Conservation (phyloP, 495 filamentous ascomycete species). For the Trypethelium eluteriae region DNA sequence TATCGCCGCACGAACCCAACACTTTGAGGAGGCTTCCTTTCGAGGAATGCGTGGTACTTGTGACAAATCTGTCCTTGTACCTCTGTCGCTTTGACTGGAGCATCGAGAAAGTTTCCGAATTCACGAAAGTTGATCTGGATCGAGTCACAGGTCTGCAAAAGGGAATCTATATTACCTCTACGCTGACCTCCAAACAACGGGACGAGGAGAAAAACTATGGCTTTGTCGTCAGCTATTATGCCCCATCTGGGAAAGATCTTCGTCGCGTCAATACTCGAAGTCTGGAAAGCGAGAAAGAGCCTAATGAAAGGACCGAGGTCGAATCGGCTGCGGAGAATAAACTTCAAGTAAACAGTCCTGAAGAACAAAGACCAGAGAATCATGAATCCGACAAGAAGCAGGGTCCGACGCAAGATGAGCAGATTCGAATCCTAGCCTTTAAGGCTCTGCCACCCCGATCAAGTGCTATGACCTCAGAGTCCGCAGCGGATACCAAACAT, state of each 20-base stretch:
- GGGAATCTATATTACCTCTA: conserved; percentile 85
- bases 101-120: conserved; percentile 81
- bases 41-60: conserved; percentile 74
- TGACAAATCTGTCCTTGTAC: conserved; percentile 80
- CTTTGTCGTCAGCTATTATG: conserved; percentile 66
- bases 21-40: conserved; percentile 61
- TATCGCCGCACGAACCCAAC: conserved; percentile 59
- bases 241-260: conserved; percentile 53
- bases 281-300: conserved; percentile 50
- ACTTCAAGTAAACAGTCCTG: conserved; percentile 15
- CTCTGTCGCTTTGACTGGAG: conserved; percentile 87
- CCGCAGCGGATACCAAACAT: conserved; percentile 26
- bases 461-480: conserved; percentile 34
- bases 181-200: conserved; percentile 61
- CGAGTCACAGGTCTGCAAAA: conserved; percentile 61
- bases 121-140: conserved; percentile 74
- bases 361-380: conserved; percentile 17
- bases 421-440: conserved; percentile 50
- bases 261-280: conserved; percentile 77
- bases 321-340: conserved; percentile 29
- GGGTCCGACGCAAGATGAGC: conserved; percentile 26
- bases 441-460: conserved; percentile 56
- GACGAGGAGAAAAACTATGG: conserved; percentile 78
- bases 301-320: conserved; percentile 21
- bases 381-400: conserved; percentile 15